Conservation (phyloP, 352 stramenopile genomes). For the Globisporangium takayamanum region DNA sequence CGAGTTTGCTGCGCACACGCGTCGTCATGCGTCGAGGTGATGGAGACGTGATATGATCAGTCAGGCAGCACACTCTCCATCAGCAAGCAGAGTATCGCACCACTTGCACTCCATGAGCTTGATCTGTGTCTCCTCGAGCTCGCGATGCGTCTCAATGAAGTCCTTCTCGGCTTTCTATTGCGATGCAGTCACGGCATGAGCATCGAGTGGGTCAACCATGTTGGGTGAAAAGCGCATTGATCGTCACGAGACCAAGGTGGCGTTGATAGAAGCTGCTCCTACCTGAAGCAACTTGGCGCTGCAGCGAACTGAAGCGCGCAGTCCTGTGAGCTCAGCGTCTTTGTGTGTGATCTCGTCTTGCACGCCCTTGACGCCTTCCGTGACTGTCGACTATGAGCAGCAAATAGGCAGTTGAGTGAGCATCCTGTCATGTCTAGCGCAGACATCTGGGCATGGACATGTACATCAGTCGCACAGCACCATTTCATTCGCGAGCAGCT, state of each 20-base stretch:
- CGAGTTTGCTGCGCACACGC: slow-evolving; percentile 24
- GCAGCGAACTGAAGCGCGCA: slow-evolving; percentile 55
- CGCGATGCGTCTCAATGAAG: slow-evolving; percentile 54
- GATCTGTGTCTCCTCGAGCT: slow-evolving; percentile 60
- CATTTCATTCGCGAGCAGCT: slow-evolving; percentile 50
- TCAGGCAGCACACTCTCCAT: too few relatives aligned
- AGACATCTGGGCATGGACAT: background rate
- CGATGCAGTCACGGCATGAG: background rate
- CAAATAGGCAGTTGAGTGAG: background rate
- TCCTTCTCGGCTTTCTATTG: slow-evolving; percentile 64
- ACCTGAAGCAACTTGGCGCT: slow-evolving; percentile 73
- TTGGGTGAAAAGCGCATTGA: background rate
- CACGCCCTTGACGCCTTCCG: slow-evolving; percentile 30
- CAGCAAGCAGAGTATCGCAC: slow-evolving; percentile 13
- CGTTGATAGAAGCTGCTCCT: background rate
- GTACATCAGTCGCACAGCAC: slow-evolving; percentile 12
- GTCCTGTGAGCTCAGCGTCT: slow-evolving; percentile 53
- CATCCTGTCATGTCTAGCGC: background rate
- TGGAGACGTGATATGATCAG: background rate
- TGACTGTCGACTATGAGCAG: slow-evolving; percentile 30
- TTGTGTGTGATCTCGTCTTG: slow-evolving; percentile 66
- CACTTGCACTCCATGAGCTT: slow-evolving; percentile 63
- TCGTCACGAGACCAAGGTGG: too few relatives aligned
- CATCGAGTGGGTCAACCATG: background rate
- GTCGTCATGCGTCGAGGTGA: background rate